Percentiles rank a stretch among this genome's conserved stretches.
Evolutionary conservation across 164 flowering plant species (phyloP).

Genomic region (Aristolochia californica): DNA sequence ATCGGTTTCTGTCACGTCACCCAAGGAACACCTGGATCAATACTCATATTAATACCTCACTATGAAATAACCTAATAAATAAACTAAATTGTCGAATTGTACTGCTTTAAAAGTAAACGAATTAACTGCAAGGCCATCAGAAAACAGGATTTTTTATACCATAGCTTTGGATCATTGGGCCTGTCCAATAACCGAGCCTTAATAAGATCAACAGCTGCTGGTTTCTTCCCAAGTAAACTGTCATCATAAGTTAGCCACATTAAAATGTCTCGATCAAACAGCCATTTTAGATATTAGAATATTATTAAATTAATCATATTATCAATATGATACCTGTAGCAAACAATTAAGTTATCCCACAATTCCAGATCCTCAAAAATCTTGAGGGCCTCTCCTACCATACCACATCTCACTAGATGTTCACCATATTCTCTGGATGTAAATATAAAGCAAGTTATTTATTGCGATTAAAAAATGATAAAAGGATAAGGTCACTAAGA

Average conservation of each 20-base stretch:
- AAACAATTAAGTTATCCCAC: slow-evolving; percentile 91
- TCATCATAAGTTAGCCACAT: not conserved
- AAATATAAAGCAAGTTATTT: not conserved
- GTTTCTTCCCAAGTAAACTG: slow-evolving; percentile 79
- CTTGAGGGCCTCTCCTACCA: slow-evolving; percentile 83
- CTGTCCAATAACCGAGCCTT: slow-evolving; percentile 45
- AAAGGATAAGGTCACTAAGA: slow-evolving; percentile 1
- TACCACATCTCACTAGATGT: slow-evolving; percentile 66
- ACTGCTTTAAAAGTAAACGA: not conserved
- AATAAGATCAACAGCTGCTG: slow-evolving; percentile 90
- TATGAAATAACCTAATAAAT: not conserved
- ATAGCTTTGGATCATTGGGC: slow-evolving; percentile 78
- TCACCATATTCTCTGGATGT: slow-evolving; percentile 69
- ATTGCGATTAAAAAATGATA: not conserved
- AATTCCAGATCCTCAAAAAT: slow-evolving; percentile 78
- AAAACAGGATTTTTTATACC: slow-evolving; percentile 32
- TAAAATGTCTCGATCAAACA: too few relatives aligned
- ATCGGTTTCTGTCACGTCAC: slow-evolving; percentile 76
- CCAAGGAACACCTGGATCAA: slow-evolving; percentile 71
- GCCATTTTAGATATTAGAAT: too few relatives aligned
- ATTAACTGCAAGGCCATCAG: not conserved
- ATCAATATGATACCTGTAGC: slow-evolving; percentile 47
- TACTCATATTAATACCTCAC: not conserved
- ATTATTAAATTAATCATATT: not conserved
- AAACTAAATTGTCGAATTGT: not conserved